These are phyloP conservation scores for Firmiana major DNA, from an alignment of 345 rosid genomes.

Conservation along the genomic window DNA sequence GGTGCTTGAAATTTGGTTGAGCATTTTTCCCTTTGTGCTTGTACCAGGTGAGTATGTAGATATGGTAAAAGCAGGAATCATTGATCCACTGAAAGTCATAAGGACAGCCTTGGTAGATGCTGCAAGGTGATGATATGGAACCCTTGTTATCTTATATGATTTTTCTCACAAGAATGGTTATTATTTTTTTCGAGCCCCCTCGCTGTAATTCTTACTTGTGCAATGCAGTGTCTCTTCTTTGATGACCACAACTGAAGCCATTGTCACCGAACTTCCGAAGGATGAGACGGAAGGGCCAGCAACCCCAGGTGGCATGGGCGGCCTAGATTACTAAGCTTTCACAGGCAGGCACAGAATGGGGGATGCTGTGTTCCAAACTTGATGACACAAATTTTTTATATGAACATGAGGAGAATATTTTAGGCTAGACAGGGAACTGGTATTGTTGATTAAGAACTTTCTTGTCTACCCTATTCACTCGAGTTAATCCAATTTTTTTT, in stretches of 20 bases:
- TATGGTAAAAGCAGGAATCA: conserved; percentile 55
- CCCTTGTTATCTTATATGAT: background rate
- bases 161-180: background rate
- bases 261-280: conserved; percentile 48
- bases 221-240: conserved; percentile 48
- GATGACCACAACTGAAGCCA: conserved; percentile 23
- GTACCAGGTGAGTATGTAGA: conserved; percentile 55
- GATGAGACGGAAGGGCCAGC: conserved; percentile 32
- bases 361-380: background rate
- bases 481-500: background rate
- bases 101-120: conserved; percentile 61
- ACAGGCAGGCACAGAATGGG: too few species aligned
- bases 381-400: background rate
- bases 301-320: background rate
- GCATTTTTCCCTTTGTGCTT: background rate
- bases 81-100: conserved; percentile 64
- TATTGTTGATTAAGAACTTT: background rate
- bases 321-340: background rate
- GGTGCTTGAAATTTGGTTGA: background rate
- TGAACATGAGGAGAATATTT: background rate
- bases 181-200: background rate
- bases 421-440: background rate
- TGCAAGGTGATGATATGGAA: conserved; percentile 18
- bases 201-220: background rate
- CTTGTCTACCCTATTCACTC: background rate